Conservation (phyloP, 148 eudicot genomes). For the Silene conica region DNA sequence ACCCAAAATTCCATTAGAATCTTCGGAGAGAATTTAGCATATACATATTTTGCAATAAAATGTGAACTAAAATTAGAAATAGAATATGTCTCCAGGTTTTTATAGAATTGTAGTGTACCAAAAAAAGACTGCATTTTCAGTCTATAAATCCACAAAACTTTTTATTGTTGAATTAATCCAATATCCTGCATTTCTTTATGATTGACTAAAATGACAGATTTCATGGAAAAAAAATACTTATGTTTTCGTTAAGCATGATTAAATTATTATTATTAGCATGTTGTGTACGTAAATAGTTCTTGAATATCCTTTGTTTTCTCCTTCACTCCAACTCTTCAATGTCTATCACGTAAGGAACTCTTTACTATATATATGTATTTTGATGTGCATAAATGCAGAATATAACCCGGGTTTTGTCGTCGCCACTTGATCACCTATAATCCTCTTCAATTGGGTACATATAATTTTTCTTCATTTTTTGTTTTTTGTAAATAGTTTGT, state of each 20-base stretch:
- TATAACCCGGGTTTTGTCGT: too few relatives aligned
- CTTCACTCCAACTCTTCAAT: constrained; percentile 20
- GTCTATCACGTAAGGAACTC: constrained; percentile 22
- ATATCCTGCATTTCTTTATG: not conserved
- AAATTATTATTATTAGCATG: not conserved
- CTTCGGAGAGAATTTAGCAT: constrained; percentile 12
- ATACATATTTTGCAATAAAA: not conserved
- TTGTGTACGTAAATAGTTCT: constrained; percentile 17
- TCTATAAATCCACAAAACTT: too few relatives aligned
- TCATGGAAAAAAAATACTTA: not conserved
- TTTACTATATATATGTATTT: not conserved
- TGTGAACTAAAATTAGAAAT: not conserved
- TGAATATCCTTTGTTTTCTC: constrained; percentile 26
- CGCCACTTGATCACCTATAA: not conserved
- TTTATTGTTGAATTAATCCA: not conserved
- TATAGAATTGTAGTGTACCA: constrained; percentile 4
- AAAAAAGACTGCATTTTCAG: not conserved
- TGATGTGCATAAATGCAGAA: not conserved
- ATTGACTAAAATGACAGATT: not conserved
- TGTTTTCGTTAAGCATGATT: not conserved
- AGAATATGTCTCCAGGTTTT: not conserved
- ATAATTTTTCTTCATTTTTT: not conserved
- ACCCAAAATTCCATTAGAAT: not conserved
- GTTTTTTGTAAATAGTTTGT: not conserved
- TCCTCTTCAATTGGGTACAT: not conserved